Base-by-base conservation (phyloP, 805 yeast species). In the Candida maltosa region DNA sequence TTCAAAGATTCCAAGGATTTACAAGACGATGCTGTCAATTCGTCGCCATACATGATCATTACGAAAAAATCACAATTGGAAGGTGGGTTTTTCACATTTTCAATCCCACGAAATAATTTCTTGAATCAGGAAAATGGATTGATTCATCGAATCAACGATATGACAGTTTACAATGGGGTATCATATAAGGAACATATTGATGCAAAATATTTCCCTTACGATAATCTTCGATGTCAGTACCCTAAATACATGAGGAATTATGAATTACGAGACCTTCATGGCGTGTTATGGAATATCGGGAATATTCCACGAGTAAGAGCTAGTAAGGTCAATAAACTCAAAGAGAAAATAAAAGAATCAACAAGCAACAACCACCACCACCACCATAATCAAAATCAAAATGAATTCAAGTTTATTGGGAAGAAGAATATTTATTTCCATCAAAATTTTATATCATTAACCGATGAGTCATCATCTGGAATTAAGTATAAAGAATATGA, bases 251-350 rank as follows among this genome's bases (percentile, higher is more conserved):
- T 49, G 31, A 40, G 38, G 23, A 57, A 56, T 39, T 70, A 61
- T 44, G 62, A 54, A 25, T 31, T 58, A 7, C 36, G 37, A 19
- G 61, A 58, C 42, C 39, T 54, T 35, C 29, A 50, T 26, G 51
- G 54, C 42, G 32, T 39, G 26, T 39, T 36, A 21, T 69, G 69
- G 69, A 49, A 54, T 31, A 45, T 71, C 34, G 79, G 80, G 1
- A 65, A 76, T 2, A 64, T 71, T 4, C 75, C 77, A 4, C 49
- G 69, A 32, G 60, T 62, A 6, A 57, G 66, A 39, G 22, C 42
- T 12, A 54, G 60, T 26, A 58, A 46, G 31, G 31, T 54, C 37
- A 54, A 50, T 29, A 50, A 48, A 28, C 30, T 60, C 9, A 48
- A 42, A 30, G 46, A 44, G 18, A 43, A 36, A 22, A 31, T 54